A percentile compares a stretch with the other conserved stretches of the same genome.
These are phyloP conservation scores for Pichia paraexigua DNA, from an alignment of 805 yeast species.

Conservation along the genomic window DNA sequence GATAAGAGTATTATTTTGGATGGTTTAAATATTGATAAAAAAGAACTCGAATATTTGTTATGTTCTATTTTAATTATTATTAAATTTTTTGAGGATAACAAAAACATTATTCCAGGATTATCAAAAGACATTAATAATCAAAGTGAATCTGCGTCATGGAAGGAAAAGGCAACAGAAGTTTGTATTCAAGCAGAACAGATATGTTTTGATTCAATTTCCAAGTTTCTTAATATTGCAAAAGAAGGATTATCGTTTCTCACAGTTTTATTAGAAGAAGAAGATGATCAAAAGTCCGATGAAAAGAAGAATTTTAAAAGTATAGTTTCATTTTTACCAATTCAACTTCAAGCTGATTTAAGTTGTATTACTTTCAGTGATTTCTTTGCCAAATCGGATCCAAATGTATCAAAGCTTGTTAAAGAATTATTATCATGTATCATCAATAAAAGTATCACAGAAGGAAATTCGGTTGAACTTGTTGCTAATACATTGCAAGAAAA, in stretches of 20 bases:
- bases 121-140: constrained; percentile 45
- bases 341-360: constrained; percentile 61
- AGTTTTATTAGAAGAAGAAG: constrained; percentile 66
- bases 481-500: constrained; percentile 84
- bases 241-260: constrained; percentile 87
- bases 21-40: constrained; percentile 38
- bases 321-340: constrained; percentile 57
- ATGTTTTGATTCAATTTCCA: constrained; percentile 71
- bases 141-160: constrained; percentile 36
- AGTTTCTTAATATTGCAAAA: constrained; percentile 67
- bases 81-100: constrained; percentile 62
- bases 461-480: constrained; percentile 87
- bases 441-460: constrained; percentile 78
- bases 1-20: constrained; percentile 31
- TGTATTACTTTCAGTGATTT: constrained; percentile 66
- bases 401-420: constrained; percentile 58
- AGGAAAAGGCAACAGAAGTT: constrained; percentile 45
- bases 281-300: constrained; percentile 10
- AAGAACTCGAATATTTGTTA: constrained; percentile 57
- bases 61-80: constrained; percentile 63
- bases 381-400: constrained; percentile 57
- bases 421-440: constrained; percentile 85
- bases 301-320: constrained; percentile 47
- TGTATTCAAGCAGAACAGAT: constrained; percentile 85
- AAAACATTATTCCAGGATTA: constrained; percentile 52